These are phyloP conservation scores for Suhomyces xylopsoci DNA, from an alignment of 805 yeast genomes.

Conservation along the genomic window DNA sequence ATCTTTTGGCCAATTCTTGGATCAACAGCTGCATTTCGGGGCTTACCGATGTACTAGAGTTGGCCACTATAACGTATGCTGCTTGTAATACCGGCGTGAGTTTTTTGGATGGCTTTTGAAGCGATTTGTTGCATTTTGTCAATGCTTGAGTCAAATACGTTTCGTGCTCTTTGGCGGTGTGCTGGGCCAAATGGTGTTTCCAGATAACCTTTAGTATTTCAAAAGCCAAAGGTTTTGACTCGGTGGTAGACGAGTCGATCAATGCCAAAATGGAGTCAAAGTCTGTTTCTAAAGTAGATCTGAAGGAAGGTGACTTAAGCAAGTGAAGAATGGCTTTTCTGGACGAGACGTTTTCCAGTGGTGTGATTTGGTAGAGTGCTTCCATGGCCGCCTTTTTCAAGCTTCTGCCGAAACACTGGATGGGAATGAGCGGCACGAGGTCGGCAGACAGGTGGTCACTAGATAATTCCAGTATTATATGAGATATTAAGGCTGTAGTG, in stretches of 20 bases:
- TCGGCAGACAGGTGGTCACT: conserved; percentile 4
- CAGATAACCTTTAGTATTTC: conserved; percentile 31
- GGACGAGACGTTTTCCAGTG: conserved; percentile 4
- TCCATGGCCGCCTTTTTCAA: conserved; percentile 15
- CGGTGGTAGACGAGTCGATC: conserved; percentile 3
- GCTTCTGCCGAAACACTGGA: conserved; percentile 37
- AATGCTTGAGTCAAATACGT: conserved; percentile 18
- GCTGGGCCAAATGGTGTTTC: conserved; percentile 39
- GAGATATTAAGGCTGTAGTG: conserved; percentile 24
- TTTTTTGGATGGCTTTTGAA: conserved; percentile 5
- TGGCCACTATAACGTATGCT: neutral
- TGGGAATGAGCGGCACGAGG: conserved; percentile 38
- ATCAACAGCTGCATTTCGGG: neutral
- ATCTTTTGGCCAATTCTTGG: neutral
- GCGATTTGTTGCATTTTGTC: conserved; percentile 11
- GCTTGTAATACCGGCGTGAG: conserved; percentile 1
- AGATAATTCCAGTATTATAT: conserved; percentile 12
- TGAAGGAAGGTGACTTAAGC: conserved; percentile 51
- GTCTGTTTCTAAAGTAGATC: conserved; percentile 49
- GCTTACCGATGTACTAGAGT: neutral
- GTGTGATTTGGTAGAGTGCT: conserved; percentile 6
- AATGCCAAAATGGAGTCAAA: conserved; percentile 16
- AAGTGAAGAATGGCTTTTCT: conserved; percentile 35
- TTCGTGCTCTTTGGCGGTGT: conserved; percentile 23
- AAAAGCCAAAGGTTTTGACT: conserved; percentile 1